Conservation (phyloP, 1,284 basidiomycete genomes). For the Singerocomus rubriflavus region DNA sequence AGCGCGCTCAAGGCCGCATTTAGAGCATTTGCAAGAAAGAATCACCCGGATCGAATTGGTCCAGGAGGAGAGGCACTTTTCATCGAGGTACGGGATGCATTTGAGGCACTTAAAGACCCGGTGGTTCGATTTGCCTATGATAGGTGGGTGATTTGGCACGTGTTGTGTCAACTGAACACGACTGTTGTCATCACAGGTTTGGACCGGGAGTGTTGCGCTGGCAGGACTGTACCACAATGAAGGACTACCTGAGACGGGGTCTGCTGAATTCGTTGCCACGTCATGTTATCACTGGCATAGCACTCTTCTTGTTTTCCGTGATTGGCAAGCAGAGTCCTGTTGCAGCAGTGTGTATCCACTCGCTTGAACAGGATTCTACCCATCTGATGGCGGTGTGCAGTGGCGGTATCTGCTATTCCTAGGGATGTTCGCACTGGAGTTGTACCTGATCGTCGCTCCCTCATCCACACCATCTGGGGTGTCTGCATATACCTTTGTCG, state of each 20-base stretch:
- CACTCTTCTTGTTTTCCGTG: conserved; percentile 62
- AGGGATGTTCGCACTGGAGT: conserved; percentile 56
- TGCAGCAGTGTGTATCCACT: conserved; percentile 56
- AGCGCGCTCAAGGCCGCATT: conserved; percentile 69
- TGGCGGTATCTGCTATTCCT: conserved; percentile 75
- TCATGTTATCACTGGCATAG: conserved; percentile 62
- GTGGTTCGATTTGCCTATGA: conserved; percentile 85
- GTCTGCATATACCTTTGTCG: conserved; percentile 24
- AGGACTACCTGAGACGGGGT: conserved; percentile 73
- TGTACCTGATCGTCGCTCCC: conserved; percentile 60
- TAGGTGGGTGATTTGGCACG: conserved; percentile 41
- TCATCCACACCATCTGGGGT: conserved; percentile 15
- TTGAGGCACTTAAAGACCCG: conserved; percentile 78
- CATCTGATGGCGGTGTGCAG: conserved; percentile 59
- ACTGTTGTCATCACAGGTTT: conserved; percentile 46
- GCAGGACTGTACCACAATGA: conserved; percentile 60
- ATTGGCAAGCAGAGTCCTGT: conserved; percentile 59
- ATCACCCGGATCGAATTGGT: conserved; percentile 81
- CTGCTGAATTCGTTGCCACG: conserved; percentile 66
- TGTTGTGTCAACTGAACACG: conserved; percentile 6
- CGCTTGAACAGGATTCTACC: conserved; percentile 10
- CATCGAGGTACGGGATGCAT: conserved; percentile 72
- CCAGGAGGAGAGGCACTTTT: conserved; percentile 63
- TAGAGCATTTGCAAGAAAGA: conserved; percentile 65
- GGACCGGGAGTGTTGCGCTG: conserved; percentile 71